Conservation (phyloP, 2,329 filamentous ascomycete genomes). For the Neonectria faginata region DNA sequence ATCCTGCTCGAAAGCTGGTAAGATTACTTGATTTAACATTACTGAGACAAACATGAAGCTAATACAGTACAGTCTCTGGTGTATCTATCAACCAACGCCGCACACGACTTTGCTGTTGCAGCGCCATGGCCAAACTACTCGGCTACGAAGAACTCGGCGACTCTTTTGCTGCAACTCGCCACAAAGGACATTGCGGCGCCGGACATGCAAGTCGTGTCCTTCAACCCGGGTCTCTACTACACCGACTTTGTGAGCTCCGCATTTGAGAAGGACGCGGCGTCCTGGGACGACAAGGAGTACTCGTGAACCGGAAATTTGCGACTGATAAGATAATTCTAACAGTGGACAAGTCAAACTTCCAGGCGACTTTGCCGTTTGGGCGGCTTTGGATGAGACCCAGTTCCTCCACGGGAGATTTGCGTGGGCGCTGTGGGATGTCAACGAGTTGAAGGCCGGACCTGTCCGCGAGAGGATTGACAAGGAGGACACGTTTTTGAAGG, state of each 20-base stretch:
- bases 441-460: conserved; percentile 51
- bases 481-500: conserved; percentile 4
- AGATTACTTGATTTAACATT: not conserved
- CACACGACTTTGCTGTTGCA: not conserved
- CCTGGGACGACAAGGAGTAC: conserved; percentile 5
- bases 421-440: conserved; percentile 62
- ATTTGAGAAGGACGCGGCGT: not conserved
- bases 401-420: conserved; percentile 59
- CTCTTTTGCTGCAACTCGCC: conserved; percentile 33
- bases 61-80: not conserved
- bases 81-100: not conserved
- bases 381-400: conserved; percentile 54
- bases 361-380: conserved; percentile 55
- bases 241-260: conserved; percentile 5
- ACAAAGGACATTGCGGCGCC: conserved; percentile 51
- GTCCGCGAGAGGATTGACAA: conserved; percentile 23
- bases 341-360: conserved; percentile 41
- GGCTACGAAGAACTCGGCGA: conserved; percentile 51
- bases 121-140: conserved; percentile 47
- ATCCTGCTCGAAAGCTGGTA: not conserved
- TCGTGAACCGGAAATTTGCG: not conserved
- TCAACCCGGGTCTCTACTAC: conserved; percentile 49
- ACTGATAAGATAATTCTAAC: not conserved
- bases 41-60: not conserved
- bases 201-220: conserved; percentile 53